phyloP scores from a whole-genome alignment of 768 basidiomycete genomes.

The Clathrus columnatus region DNA sequence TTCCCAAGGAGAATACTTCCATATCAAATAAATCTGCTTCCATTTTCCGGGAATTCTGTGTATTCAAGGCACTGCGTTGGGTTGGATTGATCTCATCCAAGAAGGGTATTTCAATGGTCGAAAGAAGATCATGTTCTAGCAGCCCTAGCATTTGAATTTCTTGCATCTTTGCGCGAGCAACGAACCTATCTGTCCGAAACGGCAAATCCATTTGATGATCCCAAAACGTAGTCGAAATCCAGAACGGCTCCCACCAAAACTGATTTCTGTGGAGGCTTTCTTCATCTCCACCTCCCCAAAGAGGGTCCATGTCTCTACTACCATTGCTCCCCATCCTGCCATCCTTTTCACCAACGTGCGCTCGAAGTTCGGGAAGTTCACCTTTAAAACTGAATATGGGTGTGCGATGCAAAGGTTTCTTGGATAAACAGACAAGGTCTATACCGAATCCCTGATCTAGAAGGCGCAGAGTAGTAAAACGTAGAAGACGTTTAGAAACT shows the following conservation, averaged over 20 bases:
- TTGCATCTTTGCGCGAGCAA: slow-evolving; percentile 94
- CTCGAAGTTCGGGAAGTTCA: slow-evolving; percentile 29
- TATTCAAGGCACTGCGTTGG: slow-evolving; percentile 23
- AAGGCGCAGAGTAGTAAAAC: slow-evolving; percentile 88
- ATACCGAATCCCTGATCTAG: slow-evolving; percentile 88
- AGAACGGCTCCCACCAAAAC: slow-evolving; percentile 90
- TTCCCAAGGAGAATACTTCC: slow-evolving; percentile 51
- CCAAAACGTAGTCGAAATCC: slow-evolving; percentile 78
- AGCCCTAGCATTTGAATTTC: slow-evolving; percentile 93
- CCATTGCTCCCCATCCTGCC: slow-evolving; percentile 29
- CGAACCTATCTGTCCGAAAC: slow-evolving; percentile 65
- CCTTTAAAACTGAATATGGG: slow-evolving; percentile 88
- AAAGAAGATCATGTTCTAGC: slow-evolving; percentile 83
- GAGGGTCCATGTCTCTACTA: slow-evolving; percentile 49
- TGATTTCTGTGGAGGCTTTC: slow-evolving; percentile 31
- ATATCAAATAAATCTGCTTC: slow-evolving; percentile 71
- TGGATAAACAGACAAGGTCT: slow-evolving; percentile 81
- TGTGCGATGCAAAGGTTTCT: slow-evolving; percentile 86
- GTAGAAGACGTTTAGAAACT: slow-evolving; percentile 81
- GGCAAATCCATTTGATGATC: slow-evolving; percentile 82
- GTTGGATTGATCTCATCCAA: slow-evolving; percentile 38
- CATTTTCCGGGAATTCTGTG: slow-evolving; percentile 35
- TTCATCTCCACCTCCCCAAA: slow-evolving; percentile 66
- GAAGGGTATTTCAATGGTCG: slow-evolving; percentile 82
- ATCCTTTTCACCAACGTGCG: slow-evolving; percentile 33